phyloP scores from a whole-genome alignment of 345 rosid genomes.

The Brassica juncea region DNA sequence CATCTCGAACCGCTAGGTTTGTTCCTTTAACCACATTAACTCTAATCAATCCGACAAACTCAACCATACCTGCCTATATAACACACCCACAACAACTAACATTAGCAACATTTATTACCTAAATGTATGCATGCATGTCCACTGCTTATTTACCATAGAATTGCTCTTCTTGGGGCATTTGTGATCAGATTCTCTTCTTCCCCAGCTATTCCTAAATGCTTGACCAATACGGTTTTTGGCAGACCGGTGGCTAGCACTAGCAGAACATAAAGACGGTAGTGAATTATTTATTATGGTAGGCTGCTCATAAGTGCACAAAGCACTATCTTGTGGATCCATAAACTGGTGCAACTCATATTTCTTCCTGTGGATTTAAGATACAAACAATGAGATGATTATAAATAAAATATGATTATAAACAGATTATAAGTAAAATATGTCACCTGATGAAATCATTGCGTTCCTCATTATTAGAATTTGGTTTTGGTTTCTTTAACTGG shows the following conservation, averaged over 20 bases:
- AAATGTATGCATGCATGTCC: not conserved
- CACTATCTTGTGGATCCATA: conserved; percentile 43
- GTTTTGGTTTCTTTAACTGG: conserved; percentile 63
- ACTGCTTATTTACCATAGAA: conserved; percentile 56
- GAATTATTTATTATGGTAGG: conserved; percentile 24
- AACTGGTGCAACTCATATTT: conserved; percentile 81
- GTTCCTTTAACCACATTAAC: conserved; percentile 97
- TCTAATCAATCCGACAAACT: conserved; percentile 88
- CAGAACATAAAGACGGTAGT: conserved; percentile 42
- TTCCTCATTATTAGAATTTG: conserved; percentile 74
- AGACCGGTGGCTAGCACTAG: conserved; percentile 36
- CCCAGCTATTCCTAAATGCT: conserved; percentile 90
- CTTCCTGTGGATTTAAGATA: conserved; percentile 53
- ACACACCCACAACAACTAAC: conserved; percentile 20
- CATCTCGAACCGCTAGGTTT: conserved; percentile 85
- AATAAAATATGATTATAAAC: not conserved
- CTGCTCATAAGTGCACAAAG: conserved; percentile 46
- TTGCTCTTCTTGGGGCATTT: conserved; percentile 70
- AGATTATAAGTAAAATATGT: not conserved
- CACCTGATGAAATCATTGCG: conserved; percentile 83
- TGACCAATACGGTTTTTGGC: conserved; percentile 67
- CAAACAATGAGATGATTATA: not conserved
- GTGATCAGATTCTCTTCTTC: conserved; percentile 65
- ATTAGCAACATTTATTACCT: not conserved
- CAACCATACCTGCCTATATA: conserved; percentile 93